Conservation (phyloP, 139 green algal species). For the Penium margaritaceum region DNA sequence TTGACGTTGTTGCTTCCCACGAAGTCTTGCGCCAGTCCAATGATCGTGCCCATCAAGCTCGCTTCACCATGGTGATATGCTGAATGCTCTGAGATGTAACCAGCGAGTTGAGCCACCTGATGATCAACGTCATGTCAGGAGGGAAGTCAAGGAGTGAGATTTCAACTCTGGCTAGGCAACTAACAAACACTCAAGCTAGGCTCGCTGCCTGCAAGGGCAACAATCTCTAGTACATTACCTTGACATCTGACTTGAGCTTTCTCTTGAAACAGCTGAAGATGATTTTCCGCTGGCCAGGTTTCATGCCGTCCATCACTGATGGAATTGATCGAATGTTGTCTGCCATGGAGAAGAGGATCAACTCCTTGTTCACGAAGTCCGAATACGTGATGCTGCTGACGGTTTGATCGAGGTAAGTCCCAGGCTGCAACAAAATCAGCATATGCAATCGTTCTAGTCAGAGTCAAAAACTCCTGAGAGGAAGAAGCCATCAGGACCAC, state of each 20-base stretch:
- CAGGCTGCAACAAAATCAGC: slow-evolving; percentile 42
- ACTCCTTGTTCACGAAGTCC: slow-evolving; percentile 75
- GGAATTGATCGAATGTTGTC: slow-evolving; percentile 95
- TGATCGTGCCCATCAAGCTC: slow-evolving; percentile 73
- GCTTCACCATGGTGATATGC: slow-evolving; percentile 96
- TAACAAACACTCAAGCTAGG: too few relatives aligned
- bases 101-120: slow-evolving; percentile 84
- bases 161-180: too few relatives aligned
- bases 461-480: too few relatives aligned
- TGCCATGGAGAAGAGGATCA: slow-evolving; percentile 54
- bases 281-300: slow-evolving; percentile 97
- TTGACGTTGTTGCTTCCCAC: slow-evolving; percentile 97
- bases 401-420: slow-evolving; percentile 82
- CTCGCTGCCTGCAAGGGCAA: too few relatives aligned
- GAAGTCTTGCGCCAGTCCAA: slow-evolving; percentile 84
- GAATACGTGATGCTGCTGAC: slow-evolving; percentile 69
- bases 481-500: too few relatives aligned
- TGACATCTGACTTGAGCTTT: slow-evolving; percentile 68
- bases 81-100: slow-evolving; percentile 88
- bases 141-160: not conserved
- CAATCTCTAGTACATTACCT: too few relatives aligned
- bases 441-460: too few relatives aligned
- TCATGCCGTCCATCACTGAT: slow-evolving; percentile 87
- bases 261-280: slow-evolving; percentile 92
- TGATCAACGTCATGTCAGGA: not conserved